Percentiles rank a stretch among this genome's conserved stretches.
Evolutionary conservation across 2,329 filamentous ascomycete genomes (phyloP).

Genomic region (Fusarium paranaense): DNA sequence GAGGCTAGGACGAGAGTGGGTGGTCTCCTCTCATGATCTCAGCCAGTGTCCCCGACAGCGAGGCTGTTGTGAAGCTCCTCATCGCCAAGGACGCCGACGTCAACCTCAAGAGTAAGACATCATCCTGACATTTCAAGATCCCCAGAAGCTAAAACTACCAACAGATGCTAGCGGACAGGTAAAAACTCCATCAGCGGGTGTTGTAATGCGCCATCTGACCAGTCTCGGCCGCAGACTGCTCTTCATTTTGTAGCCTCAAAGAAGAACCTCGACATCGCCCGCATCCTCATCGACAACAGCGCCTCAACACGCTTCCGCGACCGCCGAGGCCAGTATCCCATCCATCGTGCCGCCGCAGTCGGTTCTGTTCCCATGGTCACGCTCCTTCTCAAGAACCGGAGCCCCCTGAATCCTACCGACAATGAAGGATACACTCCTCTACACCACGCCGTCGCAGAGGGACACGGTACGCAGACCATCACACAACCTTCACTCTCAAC

Average conservation of each 20-base stretch:
- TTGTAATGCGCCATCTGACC: neutral
- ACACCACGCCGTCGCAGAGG: conserved; percentile 87
- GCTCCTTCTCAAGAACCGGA: conserved; percentile 79
- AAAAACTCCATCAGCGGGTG: neutral
- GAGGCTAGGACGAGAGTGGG: conserved; percentile 75
- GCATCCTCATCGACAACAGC: conserved; percentile 78
- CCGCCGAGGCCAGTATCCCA: conserved; percentile 85
- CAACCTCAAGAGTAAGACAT: conserved; percentile 73
- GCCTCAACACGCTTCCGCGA: conserved; percentile 87
- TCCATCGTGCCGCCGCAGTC: conserved; percentile 91
- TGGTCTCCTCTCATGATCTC: conserved; percentile 91
- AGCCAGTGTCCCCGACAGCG: conserved; percentile 77
- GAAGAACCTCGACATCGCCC: conserved; percentile 83
- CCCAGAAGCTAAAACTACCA: neutral
- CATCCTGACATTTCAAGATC: neutral
- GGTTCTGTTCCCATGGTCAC: conserved; percentile 90
- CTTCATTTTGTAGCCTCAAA: conserved; percentile 95
- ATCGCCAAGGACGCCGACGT: conserved; percentile 77
- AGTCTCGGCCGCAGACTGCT: conserved; percentile 69
- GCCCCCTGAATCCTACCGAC: conserved; percentile 87
- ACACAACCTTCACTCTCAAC: neutral
- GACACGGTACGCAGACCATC: conserved; percentile 64
- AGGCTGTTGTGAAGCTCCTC: conserved; percentile 75
- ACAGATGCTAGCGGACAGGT: conserved; percentile 76
- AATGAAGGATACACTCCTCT: conserved; percentile 86